Evolutionary conservation across 495 filamentous ascomycete genomes (phyloP).

Genomic region (Aspergillus panamensis): DNA sequence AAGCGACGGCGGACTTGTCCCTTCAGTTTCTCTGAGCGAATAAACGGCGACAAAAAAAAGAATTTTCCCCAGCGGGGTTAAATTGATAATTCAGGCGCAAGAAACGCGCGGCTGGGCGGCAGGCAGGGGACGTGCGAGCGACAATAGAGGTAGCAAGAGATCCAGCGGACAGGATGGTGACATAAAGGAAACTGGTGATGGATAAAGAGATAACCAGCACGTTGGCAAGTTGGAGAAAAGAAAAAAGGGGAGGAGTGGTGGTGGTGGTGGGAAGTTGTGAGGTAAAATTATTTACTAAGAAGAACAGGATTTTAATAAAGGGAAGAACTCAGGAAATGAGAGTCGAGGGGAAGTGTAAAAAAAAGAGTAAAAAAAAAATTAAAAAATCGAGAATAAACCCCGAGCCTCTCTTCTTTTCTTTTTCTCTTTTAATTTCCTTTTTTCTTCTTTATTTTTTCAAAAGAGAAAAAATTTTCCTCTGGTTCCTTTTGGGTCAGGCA

Average conservation of each 20-base stretch:
- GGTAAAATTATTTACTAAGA: slow-evolving; percentile 50
- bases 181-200: slow-evolving; percentile 47
- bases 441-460: slow-evolving; percentile 5
- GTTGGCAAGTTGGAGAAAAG: slow-evolving; percentile 13
- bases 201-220: slow-evolving; percentile 37
- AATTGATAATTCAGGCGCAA: slow-evolving; percentile 31
- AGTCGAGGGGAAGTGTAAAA: slow-evolving; percentile 13
- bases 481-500: slow-evolving; percentile 8
- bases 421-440: slow-evolving; percentile 17
- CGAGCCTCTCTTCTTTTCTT: slow-evolving; percentile 17
- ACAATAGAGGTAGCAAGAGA: slow-evolving; percentile 12
- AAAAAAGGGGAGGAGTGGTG: slow-evolving; percentile 27
- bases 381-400: slow-evolving; percentile 17
- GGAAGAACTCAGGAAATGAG: slow-evolving; percentile 6
- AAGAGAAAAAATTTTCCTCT: neutral
- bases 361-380: slow-evolving; percentile 5
- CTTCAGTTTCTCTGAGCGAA: slow-evolving; percentile 4
- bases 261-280: slow-evolving; percentile 35
- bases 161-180: slow-evolving; percentile 30
- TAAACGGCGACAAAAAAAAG: slow-evolving; percentile 11
- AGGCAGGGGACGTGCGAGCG: slow-evolving; percentile 35
- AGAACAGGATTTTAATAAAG: slow-evolving; percentile 22
- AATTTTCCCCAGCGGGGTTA: slow-evolving; percentile 22
- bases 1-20: slow-evolving; percentile 4
- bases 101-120: slow-evolving; percentile 48